These are phyloP conservation scores for Chlamydomonas reinhardtii DNA, from an alignment of 163 green algal genomes.

Conservation along the genomic window DNA sequence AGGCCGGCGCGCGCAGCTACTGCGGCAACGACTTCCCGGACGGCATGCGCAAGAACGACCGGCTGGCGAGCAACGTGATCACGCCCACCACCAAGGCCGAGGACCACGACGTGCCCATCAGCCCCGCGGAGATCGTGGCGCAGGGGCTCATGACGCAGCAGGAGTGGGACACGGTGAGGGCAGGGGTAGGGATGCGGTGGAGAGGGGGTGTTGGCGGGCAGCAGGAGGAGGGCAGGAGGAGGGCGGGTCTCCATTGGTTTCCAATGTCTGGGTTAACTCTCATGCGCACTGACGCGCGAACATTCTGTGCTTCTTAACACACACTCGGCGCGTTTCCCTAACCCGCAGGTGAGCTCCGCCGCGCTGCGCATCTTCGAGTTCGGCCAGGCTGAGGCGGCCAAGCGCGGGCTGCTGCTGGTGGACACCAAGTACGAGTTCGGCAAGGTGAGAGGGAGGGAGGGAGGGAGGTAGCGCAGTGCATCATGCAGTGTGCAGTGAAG, in stretches of 20 bases:
- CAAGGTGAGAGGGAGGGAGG: conserved; percentile 58
- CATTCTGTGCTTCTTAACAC: no score
- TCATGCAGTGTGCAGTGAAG: background rate
- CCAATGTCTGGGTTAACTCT: no score
- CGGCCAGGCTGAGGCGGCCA: conserved; percentile 89
- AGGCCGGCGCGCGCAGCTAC: conserved; percentile 88
- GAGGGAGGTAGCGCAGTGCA: background rate
- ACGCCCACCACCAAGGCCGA: conserved; percentile 92
- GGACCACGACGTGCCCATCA: conserved; percentile 94
- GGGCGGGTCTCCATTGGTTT: no score
- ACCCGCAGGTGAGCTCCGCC: conserved; percentile 65
- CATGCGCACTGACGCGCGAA: no score
- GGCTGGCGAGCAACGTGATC: conserved; percentile 84
- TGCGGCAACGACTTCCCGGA: conserved; percentile 97
- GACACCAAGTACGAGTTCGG: conserved; percentile 99
- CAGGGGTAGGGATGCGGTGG: background rate
- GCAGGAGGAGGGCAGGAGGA: background rate
- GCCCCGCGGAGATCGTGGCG: conserved; percentile 86
- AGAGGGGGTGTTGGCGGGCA: background rate
- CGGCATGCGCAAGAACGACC: conserved; percentile 95
- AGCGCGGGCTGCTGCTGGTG: conserved; percentile 95
- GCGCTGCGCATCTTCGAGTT: conserved; percentile 93
- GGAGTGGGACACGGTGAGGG: conserved; percentile 85
- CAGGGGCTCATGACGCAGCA: conserved; percentile 83
- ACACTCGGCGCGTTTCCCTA: no score